Percentiles rank a stretch among this genome's conserved stretches.
These are phyloP conservation scores for Teratosphaeria nubilosa DNA, from an alignment of 2,329 filamentous ascomycete species.

Conservation along the genomic window DNA sequence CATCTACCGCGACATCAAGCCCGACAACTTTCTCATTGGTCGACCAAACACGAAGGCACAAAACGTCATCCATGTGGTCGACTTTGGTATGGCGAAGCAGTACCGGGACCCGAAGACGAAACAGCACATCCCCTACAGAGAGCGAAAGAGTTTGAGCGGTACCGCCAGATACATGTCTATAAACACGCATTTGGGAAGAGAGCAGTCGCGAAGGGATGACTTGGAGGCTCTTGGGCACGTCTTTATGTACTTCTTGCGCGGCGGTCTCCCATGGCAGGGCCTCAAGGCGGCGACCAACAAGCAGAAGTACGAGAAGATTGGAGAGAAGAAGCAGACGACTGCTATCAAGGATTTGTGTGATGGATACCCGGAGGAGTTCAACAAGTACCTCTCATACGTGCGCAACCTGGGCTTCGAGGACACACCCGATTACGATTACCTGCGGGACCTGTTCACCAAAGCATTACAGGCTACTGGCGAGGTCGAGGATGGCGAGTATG, in stretches of 20 bases:
- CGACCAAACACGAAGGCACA: constrained; percentile 85
- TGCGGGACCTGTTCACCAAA: constrained; percentile 92
- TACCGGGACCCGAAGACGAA: constrained; percentile 98
- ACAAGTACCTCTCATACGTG: constrained; percentile 94
- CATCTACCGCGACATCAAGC: constrained; percentile 98
- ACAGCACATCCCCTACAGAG: constrained; percentile 95
- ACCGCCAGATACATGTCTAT: constrained; percentile 99
- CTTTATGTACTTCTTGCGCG: constrained; percentile 60
- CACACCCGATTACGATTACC: constrained; percentile 95
- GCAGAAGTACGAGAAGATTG: constrained; percentile 99
- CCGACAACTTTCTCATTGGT: constrained; percentile 97
- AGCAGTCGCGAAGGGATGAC: constrained; percentile 93
- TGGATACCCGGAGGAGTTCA: constrained; percentile 94
- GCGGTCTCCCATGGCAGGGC: constrained; percentile 58
- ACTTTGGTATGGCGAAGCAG: constrained; percentile 99
- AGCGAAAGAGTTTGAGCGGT: constrained; percentile 91
- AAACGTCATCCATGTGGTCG: constrained; percentile 96
- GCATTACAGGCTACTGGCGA: constrained; percentile 89
- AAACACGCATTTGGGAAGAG: constrained; percentile 93
- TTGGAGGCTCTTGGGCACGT: constrained; percentile 71
- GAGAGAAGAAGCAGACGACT: constrained; percentile 99
- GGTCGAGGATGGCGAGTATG: constrained; percentile 95
- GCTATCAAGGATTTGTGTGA: constrained; percentile 94
- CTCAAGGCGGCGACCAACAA: constrained; percentile 61
- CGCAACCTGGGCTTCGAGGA: constrained; percentile 98